These are phyloP conservation scores for Rosa rugosa DNA, from an alignment of 306 rosid genomes.

Conservation along the genomic window DNA sequence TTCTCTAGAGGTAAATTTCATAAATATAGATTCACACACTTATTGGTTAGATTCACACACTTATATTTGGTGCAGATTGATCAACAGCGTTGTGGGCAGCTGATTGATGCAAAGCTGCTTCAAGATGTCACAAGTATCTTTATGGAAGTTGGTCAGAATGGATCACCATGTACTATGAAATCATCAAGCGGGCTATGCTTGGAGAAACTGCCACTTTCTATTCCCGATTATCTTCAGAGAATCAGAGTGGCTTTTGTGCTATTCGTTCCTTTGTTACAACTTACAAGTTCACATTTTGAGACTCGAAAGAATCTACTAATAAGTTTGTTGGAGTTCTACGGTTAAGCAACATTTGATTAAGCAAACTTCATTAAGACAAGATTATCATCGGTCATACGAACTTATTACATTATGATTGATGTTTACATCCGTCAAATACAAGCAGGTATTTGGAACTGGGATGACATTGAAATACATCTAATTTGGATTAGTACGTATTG, in stretches of 20 bases:
- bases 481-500: too few species aligned
- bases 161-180: background rate
- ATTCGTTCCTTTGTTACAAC: too few species aligned
- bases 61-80: background rate
- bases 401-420: background rate
- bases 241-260: background rate
- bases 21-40: background rate
- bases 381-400: too few species aligned
- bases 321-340: background rate
- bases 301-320: too few species aligned
- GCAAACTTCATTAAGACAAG: background rate
- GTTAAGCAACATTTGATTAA: background rate
- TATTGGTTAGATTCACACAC: background rate
- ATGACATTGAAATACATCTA: too few species aligned
- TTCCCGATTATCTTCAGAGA: background rate
- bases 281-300: too few species aligned
- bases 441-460: too few species aligned
- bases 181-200: background rate
- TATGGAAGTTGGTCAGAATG: background rate
- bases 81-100: slow-evolving; percentile 1
- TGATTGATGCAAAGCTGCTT: slow-evolving; percentile 4
- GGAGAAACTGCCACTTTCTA: background rate
- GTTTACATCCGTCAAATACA: background rate
- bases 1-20: too few species aligned
- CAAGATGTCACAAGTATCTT: slow-evolving; percentile 3